Base-by-base conservation (phyloP, 352 stramenopile species). In the Pythium monospermum region DNA sequence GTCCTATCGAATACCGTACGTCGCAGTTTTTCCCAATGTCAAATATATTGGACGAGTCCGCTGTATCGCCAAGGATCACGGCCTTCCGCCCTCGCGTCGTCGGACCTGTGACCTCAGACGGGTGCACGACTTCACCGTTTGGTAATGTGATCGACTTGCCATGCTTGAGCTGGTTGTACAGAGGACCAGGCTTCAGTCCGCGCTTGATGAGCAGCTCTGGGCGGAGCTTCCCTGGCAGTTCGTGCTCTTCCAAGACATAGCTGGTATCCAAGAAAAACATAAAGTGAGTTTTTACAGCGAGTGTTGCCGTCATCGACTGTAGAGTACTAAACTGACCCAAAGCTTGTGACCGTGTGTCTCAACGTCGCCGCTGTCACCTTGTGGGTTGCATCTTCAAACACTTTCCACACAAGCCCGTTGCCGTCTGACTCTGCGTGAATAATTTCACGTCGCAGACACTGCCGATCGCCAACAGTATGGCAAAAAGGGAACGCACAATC, bases 91-190 rank as follows among this genome's bases (percentile, higher is more conserved):
- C 81, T 33, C 65, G 67, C 36, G 71, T 72, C 2, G 71, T 55
- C 13, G 73, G 78, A 11, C 73, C 76, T 15, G 64, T 90, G 6
- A 91, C 79, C 61, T 98, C 76, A 13, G 76, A 67, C 6, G 89
- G 79, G 42, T 83, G 58, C n/a, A 98, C 64, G 3, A 66, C 59
- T 22, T 77, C 67, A 27, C 87, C 79, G 59, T 87, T 82, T 0
- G 75, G 65, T 42, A 98, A 79, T 7, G 81, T 87, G 21, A 98
- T 77, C 45, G 57, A 77, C 25, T 83, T 69, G 19, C 94, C 94
- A 25, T 79, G 48, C 63, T 98, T 98, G 13, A 98, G 64, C 67
- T 84, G 53, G 18, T 72, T 73, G 68, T 96, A 98, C 30, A 95
- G 61, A 7, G 91, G 94, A 47, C 94, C 94, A 35, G 75, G 80